A percentile compares a stretch with the other conserved stretches of the same genome.
These are phyloP conservation scores for Gillenia trifoliata DNA, from an alignment of 306 rosid genomes.

Conservation along the genomic window DNA sequence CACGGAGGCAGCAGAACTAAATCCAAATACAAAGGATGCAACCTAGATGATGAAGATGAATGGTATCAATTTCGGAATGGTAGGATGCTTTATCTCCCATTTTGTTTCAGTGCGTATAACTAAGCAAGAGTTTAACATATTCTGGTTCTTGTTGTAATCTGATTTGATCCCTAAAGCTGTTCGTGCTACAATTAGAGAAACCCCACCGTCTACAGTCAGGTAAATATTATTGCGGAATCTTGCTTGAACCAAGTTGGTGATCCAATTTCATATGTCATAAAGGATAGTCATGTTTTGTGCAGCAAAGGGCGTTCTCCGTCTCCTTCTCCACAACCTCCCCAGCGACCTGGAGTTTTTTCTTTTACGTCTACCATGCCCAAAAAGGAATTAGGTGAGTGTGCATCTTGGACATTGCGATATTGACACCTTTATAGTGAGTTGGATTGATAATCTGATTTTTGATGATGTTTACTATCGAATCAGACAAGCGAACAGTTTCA, in stretches of 20 bases:
- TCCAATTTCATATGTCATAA: not conserved
- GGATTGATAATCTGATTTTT: constrained; percentile 5
- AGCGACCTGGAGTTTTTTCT: constrained; percentile 57
- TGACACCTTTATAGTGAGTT: constrained; percentile 1
- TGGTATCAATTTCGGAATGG: constrained; percentile 87
- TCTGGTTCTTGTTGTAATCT: constrained; percentile 18
- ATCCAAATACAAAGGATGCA: constrained; percentile 72
- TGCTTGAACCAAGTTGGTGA: constrained; percentile 12
- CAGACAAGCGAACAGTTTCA: constrained; percentile 82
- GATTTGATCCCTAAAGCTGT: constrained; percentile 55
- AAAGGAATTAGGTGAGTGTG: constrained; percentile 58
- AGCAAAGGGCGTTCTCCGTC: constrained; percentile 72
- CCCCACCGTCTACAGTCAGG: constrained; percentile 66
- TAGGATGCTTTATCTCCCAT: constrained; percentile 25
- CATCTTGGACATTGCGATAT: not conserved
- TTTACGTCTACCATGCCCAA: constrained; percentile 74
- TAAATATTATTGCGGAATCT: constrained; percentile 20
- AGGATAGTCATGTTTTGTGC: constrained; percentile 27
- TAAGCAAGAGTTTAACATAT: constrained; percentile 16
- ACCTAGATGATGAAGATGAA: constrained; percentile 78
- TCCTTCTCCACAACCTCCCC: constrained; percentile 52
- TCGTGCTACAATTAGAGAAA: constrained; percentile 82
- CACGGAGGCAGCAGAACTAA: constrained; percentile 47
- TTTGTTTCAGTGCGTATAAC: constrained; percentile 4
- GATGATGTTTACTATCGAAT: constrained; percentile 24